phyloP scores from a whole-genome alignment of 805 yeast genomes.

The Saccharomycopsis fermentans region DNA sequence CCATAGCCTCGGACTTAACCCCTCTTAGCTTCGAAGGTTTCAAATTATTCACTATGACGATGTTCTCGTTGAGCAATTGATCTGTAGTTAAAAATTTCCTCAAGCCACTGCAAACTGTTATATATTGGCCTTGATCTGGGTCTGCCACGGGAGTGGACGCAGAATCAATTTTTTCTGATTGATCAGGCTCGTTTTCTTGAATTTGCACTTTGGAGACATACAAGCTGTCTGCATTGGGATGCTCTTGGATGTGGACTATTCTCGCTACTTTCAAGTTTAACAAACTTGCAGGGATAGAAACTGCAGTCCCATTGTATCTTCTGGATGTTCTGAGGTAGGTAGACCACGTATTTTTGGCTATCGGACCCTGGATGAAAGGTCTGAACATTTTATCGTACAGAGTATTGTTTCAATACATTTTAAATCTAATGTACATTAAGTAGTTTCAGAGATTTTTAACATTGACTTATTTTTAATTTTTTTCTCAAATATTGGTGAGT shows the following conservation, averaged over 20 bases:
- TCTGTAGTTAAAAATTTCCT: constrained; percentile 34
- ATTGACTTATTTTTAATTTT: no score
- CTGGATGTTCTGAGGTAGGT: not conserved
- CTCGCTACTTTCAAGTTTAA: constrained; percentile 37
- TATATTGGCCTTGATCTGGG: constrained; percentile 19
- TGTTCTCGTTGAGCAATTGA: constrained; percentile 30
- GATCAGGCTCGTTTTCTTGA: constrained; percentile 3
- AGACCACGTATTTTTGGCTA: not conserved
- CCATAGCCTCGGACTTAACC: constrained; percentile 51
- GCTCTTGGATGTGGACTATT: constrained; percentile 35
- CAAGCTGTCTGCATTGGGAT: constrained; percentile 49
- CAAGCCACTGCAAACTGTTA: constrained; percentile 53
- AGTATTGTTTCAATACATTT: not conserved
- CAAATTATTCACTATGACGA: constrained; percentile 47
- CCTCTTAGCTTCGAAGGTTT: constrained; percentile 59
- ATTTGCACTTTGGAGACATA: constrained; percentile 44
- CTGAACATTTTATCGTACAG: not conserved
- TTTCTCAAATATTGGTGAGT: no score
- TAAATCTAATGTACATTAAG: no score
- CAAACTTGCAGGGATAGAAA: constrained; percentile 1
- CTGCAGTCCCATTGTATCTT: not conserved
- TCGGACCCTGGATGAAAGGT: not conserved
- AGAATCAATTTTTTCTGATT: constrained; percentile 10
- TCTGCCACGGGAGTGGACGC: constrained; percentile 11
- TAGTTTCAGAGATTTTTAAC: no score